Base-by-base conservation (phyloP, 306 rosid species). In the Crotalaria pallida region DNA sequence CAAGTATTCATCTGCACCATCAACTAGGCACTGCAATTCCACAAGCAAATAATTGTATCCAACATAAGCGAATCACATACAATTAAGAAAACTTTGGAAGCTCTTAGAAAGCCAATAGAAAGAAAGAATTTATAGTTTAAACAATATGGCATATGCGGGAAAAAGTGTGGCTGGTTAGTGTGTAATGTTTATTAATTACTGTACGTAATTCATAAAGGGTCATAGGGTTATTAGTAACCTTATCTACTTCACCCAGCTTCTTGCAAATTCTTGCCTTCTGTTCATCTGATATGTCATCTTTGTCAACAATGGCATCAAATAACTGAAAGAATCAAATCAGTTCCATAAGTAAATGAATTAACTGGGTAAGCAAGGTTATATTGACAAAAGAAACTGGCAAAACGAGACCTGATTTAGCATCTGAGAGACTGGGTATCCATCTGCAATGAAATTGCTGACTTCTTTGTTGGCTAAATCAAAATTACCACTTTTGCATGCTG, bases 341-440 rank as follows among this genome's bases (percentile, higher is more conserved):
- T 13, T 45, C 10, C 11, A 18, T n/a, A 36, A 36, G 41, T 22
- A 22, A 13, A 59, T 60, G 40, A 27, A 69, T 80, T 50, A 53
- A 38, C 33, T 21, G 40, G 49, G 40, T 1, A 52, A 64, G 43
- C 51, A 73, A 0, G 36, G 36, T 31, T 31, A 31, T 17, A 27
- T 47, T 72, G 52, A 65, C 29, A 56, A 38, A 47, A 74, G n/a
- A 27, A 63, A 58, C 27, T 58, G 64, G 73, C 22, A 27, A 74
- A 69, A 18, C 7, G 29, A 72, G 34, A 88, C 95, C 92, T 87
- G 97, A 18, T 81, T 84, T 60, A 94, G 85, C 84, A 94, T 84
- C 78, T 91, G 99, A 67, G 96, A 82, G 77, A 80, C 97, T 1
- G 99, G 97, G 79, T 94, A 94, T 69, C 99, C 99, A 62, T 94